Evolutionary conservation across 441 rosid genomes (phyloP).

Genomic region (Pelargonium cotyledonis): DNA sequence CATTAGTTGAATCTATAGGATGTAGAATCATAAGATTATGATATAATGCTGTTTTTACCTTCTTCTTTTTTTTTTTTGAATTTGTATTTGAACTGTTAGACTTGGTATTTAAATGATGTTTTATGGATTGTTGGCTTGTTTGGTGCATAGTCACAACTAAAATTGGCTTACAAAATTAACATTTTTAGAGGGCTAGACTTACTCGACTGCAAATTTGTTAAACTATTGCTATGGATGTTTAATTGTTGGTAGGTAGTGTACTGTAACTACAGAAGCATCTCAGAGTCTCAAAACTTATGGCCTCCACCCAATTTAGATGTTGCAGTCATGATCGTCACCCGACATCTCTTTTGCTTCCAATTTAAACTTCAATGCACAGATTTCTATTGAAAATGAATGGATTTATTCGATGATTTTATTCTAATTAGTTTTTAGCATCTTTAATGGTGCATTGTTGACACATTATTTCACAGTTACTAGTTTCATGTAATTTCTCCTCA

Average conservation of each 20-base stretch:
- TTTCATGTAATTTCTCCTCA: slow-evolving; percentile 14
- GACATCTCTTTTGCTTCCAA: not conserved
- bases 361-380: not conserved
- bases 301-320: not conserved
- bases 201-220: too few species aligned
- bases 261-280: not conserved
- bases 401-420: slow-evolving; percentile 1
- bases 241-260: too few species aligned
- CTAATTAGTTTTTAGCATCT: slow-evolving; percentile 5
- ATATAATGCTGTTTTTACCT: too few species aligned
- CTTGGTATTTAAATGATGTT: not conserved
- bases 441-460: not conserved
- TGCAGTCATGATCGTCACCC: not conserved
- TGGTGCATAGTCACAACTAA: too few species aligned
- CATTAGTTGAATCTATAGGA: too few species aligned
- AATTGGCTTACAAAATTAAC: too few species aligned
- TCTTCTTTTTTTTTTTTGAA: too few species aligned
- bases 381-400: not conserved
- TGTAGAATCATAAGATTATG: too few species aligned
- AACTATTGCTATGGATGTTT: too few species aligned
- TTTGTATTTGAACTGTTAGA: not conserved
- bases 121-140: too few species aligned
- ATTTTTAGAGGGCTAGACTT: too few species aligned
- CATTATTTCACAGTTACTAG: not conserved
- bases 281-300: not conserved